A percentile compares a stretch with the other conserved stretches of the same genome.
Evolutionary conservation across 106 monocot species (phyloP).

Genomic region (Posidonia australis): DNA sequence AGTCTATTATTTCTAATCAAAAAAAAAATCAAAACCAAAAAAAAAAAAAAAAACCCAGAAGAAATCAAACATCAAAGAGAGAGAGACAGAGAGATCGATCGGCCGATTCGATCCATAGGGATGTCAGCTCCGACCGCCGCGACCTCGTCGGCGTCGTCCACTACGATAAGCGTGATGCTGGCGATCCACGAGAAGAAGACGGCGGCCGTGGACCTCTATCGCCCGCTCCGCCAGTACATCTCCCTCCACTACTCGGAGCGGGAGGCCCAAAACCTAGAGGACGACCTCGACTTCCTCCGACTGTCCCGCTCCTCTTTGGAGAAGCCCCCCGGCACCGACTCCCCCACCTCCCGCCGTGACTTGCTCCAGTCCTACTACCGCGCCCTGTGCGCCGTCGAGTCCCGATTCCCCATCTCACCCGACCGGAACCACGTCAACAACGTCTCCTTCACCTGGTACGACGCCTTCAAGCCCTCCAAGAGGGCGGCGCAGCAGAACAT

Average conservation of each 20-base stretch:
- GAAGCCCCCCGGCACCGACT: not conserved
- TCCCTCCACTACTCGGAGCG: slow-evolving; percentile 21
- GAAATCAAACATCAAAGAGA: no score
- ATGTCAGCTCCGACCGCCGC: not conserved
- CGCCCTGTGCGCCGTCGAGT: slow-evolving; percentile 45
- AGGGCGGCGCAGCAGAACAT: slow-evolving; percentile 45
- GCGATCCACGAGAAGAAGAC: slow-evolving; percentile 68
- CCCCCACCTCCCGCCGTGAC: slow-evolving; percentile 44
- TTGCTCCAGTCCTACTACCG: slow-evolving; percentile 51
- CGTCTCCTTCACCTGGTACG: slow-evolving; percentile 75
- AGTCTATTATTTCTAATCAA: no score
- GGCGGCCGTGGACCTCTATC: slow-evolving; percentile 34
- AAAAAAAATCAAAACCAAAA: no score
- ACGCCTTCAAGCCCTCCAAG: slow-evolving; percentile 63
- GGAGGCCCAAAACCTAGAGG: slow-evolving; percentile 23
- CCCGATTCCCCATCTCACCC: slow-evolving; percentile 47
- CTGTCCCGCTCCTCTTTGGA: slow-evolving; percentile 18
- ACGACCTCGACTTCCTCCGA: slow-evolving; percentile 18
- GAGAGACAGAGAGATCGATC: no score
- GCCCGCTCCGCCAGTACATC: slow-evolving; percentile 34
- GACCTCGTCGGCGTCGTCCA: not conserved
- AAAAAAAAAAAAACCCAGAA: no score
- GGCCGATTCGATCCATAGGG: not conserved
- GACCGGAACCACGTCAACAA: slow-evolving; percentile 27
- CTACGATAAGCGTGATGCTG: slow-evolving; percentile 32